Conservation (phyloP, 2,329 filamentous ascomycete genomes). For the Colletotrichum endophyticum region DNA sequence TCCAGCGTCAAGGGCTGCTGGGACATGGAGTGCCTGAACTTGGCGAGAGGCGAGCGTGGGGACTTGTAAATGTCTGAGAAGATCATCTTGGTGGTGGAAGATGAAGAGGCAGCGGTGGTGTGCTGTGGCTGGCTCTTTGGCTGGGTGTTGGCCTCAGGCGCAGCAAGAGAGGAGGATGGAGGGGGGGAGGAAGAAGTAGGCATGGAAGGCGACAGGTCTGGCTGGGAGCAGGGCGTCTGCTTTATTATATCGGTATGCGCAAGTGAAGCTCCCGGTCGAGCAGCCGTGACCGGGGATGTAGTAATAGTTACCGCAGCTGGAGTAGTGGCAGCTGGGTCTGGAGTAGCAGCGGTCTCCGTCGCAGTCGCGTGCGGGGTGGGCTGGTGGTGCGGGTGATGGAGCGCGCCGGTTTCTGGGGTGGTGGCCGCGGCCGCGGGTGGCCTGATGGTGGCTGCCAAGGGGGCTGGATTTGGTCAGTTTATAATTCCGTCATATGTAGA, state of each 20-base stretch:
- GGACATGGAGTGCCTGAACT: constrained; percentile 45
- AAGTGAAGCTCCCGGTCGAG: constrained; percentile 12
- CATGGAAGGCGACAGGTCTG: background rate
- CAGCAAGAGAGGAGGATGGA: background rate
- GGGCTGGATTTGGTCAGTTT: constrained; percentile 17
- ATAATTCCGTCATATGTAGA: constrained; percentile 5
- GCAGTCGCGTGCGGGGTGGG: constrained; percentile 18
- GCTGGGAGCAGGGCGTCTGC: background rate
- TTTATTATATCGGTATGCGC: constrained; percentile 8
- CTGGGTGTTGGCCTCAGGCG: constrained; percentile 3
- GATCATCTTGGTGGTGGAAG: constrained; percentile 49
- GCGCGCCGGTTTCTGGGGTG: constrained; percentile 14
- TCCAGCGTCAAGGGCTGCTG: constrained; percentile 29
- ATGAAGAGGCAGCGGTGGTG: background rate
- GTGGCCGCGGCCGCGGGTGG: constrained; percentile 17
- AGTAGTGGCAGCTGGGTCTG: constrained; percentile 16
- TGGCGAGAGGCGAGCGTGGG: constrained; percentile 57
- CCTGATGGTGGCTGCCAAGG: constrained; percentile 14
- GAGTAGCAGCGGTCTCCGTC: background rate
- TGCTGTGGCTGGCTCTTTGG: background rate
- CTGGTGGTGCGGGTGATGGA: constrained; percentile 11
- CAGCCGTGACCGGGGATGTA: background rate
- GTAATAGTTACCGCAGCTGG: background rate
- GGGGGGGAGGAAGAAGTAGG: background rate
- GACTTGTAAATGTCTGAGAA: constrained; percentile 66